Evolutionary conservation across 192 early-diverging fungal genomes (phyloP).

Genomic region (Funneliformis geosporum): DNA sequence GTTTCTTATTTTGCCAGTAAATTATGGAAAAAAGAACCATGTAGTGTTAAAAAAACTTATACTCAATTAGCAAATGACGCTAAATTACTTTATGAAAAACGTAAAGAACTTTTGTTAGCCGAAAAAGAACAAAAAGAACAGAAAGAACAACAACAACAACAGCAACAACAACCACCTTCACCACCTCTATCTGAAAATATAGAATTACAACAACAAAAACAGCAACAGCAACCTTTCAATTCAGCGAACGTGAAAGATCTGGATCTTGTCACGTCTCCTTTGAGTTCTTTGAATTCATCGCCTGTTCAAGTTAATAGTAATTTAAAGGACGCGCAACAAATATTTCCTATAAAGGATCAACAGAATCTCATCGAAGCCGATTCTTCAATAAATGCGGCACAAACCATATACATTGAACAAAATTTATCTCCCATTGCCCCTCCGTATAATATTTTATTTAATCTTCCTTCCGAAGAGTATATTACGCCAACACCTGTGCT

Average conservation of each 20-base stretch:
- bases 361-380: too few relatives aligned
- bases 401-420: neutral
- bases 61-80: neutral
- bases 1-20: neutral
- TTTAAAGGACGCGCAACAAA: neutral
- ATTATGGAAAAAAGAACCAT: neutral
- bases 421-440: too few relatives aligned
- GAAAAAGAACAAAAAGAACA: neutral
- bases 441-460: neutral
- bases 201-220: too few relatives aligned
- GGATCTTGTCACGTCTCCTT: neutral
- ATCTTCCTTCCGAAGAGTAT: neutral
- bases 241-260: too few relatives aligned
- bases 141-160: neutral
- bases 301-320: neutral
- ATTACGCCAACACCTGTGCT: neutral
- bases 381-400: neutral
- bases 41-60: neutral
- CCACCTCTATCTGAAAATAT: too few relatives aligned
- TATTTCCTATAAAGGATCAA: neutral
- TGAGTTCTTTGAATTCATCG: neutral
- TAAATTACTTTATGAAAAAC: constrained; percentile 15
- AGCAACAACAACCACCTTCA: neutral
- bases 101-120: neutral
- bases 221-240: neutral